A percentile compares a stretch with the other conserved stretches of the same genome.
These are phyloP conservation scores for Heteromeles arbutifolia DNA, from an alignment of 306 rosid species.

Conservation along the genomic window DNA sequence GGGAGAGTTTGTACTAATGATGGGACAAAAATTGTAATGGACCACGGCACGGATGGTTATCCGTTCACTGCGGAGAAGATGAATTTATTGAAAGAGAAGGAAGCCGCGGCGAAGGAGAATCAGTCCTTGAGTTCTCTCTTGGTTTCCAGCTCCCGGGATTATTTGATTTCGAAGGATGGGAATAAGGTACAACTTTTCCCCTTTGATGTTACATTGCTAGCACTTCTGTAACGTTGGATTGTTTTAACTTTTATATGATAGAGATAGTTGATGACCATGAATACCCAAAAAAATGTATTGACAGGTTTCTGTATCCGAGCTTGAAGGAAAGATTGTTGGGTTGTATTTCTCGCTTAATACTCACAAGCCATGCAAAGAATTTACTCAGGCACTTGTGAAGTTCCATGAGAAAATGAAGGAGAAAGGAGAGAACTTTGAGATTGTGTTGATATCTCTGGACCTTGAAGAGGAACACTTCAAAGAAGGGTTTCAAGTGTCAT, in stretches of 20 bases:
- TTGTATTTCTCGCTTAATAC: slow-evolving; percentile 28
- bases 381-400: slow-evolving; percentile 31
- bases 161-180: slow-evolving; percentile 30
- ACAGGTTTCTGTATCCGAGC: slow-evolving; percentile 42
- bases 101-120: slow-evolving; percentile 25
- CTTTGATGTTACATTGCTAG: not conserved
- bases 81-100: slow-evolving; percentile 25
- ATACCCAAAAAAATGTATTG: not conserved
- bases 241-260: not conserved
- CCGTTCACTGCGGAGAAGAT: slow-evolving; percentile 35
- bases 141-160: slow-evolving; percentile 40
- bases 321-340: slow-evolving; percentile 45
- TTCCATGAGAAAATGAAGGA: slow-evolving; percentile 29
- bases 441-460: slow-evolving; percentile 41
- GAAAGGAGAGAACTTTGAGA: slow-evolving; percentile 47
- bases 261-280: not conserved
- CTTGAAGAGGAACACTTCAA: slow-evolving; percentile 27
- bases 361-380: slow-evolving; percentile 17
- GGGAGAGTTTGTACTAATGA: slow-evolving; percentile 26
- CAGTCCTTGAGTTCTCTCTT: slow-evolving; percentile 35
- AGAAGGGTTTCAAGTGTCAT: slow-evolving; percentile 27
- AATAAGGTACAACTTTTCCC: slow-evolving; percentile 24
- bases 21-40: slow-evolving; percentile 29
- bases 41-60: slow-evolving; percentile 37
- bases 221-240: not conserved